Evolutionary conservation across 495 filamentous ascomycete genomes (phyloP).

Genomic region (Platismatia glauca): DNA sequence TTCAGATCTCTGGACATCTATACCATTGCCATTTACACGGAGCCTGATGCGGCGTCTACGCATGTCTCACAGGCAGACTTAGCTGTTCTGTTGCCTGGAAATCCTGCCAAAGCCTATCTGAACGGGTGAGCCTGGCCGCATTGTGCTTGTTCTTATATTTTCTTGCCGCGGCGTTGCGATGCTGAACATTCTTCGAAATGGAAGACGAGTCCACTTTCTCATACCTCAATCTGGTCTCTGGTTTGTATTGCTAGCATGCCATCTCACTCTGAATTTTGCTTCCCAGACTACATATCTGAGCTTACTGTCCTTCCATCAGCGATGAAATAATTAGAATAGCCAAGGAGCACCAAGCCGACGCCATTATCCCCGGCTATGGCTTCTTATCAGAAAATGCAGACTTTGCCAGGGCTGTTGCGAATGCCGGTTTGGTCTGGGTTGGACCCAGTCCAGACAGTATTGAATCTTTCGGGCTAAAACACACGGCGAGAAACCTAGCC

Average conservation of each 20-base stretch:
- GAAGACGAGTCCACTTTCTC: background rate
- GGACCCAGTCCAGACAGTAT: constrained; percentile 48
- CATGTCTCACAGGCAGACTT: constrained; percentile 47
- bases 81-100: constrained; percentile 39
- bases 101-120: constrained; percentile 38
- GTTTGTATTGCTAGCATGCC: background rate
- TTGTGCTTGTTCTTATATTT: no score
- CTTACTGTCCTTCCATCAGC: constrained; percentile 19
- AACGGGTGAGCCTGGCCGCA: constrained; percentile 29
- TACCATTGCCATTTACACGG: constrained; percentile 47
- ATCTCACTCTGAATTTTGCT: background rate
- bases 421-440: constrained; percentile 45
- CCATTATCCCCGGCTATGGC: constrained; percentile 50
- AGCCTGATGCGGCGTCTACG: constrained; percentile 44
- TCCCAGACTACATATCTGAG: constrained; percentile 6
- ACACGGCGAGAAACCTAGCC: constrained; percentile 44
- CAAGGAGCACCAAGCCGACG: constrained; percentile 34
- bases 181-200: background rate
- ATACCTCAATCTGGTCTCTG: background rate
- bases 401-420: constrained; percentile 40
- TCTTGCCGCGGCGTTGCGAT: background rate
- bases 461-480: constrained; percentile 49
- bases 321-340: constrained; percentile 43
- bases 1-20: constrained; percentile 34
- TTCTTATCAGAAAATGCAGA: constrained; percentile 52